Conservation (phyloP, 331 rosid genomes). For the Acacia concinna region DNA sequence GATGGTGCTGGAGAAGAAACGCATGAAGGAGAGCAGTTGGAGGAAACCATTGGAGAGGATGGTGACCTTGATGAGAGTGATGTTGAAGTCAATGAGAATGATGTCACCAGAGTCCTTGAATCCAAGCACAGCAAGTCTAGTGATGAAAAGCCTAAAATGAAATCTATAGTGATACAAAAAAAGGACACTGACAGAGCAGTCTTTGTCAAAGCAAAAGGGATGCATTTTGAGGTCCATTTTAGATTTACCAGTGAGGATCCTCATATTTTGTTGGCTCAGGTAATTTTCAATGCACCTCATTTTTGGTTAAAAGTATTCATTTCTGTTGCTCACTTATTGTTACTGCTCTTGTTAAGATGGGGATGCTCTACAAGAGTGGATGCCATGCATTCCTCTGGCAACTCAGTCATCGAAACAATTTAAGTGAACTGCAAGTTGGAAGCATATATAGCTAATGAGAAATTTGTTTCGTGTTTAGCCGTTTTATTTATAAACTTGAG, state of each 20-base stretch:
- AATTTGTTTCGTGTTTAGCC: neutral
- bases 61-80: slow-evolving; percentile 44
- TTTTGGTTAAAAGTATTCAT: slow-evolving; percentile 9
- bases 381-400: neutral
- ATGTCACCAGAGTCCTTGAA: slow-evolving; percentile 28
- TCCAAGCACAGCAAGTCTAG: slow-evolving; percentile 29
- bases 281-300: slow-evolving; percentile 35
- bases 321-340: neutral
- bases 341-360: slow-evolving; percentile 2
- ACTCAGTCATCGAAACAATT: neutral
- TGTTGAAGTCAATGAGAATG: slow-evolving; percentile 41
- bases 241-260: slow-evolving; percentile 58
- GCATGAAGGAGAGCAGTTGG: slow-evolving; percentile 45
- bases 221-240: slow-evolving; percentile 74
- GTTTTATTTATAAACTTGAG: neutral
- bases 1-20: slow-evolving; percentile 64
- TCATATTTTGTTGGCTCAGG: slow-evolving; percentile 82
- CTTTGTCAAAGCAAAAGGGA: slow-evolving; percentile 56
- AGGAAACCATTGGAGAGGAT: slow-evolving; percentile 45
- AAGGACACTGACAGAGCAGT: slow-evolving; percentile 54
- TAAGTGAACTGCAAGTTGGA: slow-evolving; percentile 4
- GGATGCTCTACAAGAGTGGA: neutral
- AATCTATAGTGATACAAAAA: slow-evolving; percentile 7
- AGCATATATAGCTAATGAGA: neutral
- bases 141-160: slow-evolving; percentile 31